Evolutionary conservation across 129 eudicot genomes (phyloP).

Genomic region (Flaveria bidentis): DNA sequence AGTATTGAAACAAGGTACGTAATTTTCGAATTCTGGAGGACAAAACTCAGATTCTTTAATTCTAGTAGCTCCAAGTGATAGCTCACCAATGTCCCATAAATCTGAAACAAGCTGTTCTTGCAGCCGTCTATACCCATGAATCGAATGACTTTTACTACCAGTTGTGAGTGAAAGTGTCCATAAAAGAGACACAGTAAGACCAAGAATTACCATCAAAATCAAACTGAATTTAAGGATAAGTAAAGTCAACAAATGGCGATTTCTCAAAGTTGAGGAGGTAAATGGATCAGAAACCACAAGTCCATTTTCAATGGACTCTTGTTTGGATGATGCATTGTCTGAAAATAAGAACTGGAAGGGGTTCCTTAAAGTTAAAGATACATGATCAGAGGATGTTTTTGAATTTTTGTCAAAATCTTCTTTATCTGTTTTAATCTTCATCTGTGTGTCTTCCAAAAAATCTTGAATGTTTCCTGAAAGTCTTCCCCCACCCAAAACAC

Average conservation of each 20-base stretch:
- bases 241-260: slow-evolving; percentile 60
- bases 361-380: slow-evolving; percentile 44
- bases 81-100: slow-evolving; percentile 75
- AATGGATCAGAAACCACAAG: slow-evolving; percentile 55
- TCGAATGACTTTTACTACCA: slow-evolving; percentile 60
- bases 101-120: slow-evolving; percentile 96
- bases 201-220: slow-evolving; percentile 66
- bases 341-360: slow-evolving; percentile 60
- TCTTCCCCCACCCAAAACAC: slow-evolving; percentile 65
- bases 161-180: slow-evolving; percentile 79
- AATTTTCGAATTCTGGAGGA: slow-evolving; percentile 67
- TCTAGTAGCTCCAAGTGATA: slow-evolving; percentile 63
- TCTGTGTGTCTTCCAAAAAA: slow-evolving; percentile 72
- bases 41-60: slow-evolving; percentile 71
- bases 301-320: slow-evolving; percentile 58
- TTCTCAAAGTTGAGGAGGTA: slow-evolving; percentile 49
- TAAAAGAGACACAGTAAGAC: slow-evolving; percentile 78
- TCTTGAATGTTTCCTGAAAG: slow-evolving; percentile 57
- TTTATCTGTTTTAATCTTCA: slow-evolving; percentile 73
- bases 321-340: slow-evolving; percentile 53
- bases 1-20: slow-evolving; percentile 79
- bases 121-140: slow-evolving; percentile 79
- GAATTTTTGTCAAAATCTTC: slow-evolving; percentile 56
- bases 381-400: slow-evolving; percentile 45
- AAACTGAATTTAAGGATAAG: slow-evolving; percentile 65